phyloP scores from a whole-genome alignment of 164 flowering plant genomes.

The Hamamelis virginiana region DNA sequence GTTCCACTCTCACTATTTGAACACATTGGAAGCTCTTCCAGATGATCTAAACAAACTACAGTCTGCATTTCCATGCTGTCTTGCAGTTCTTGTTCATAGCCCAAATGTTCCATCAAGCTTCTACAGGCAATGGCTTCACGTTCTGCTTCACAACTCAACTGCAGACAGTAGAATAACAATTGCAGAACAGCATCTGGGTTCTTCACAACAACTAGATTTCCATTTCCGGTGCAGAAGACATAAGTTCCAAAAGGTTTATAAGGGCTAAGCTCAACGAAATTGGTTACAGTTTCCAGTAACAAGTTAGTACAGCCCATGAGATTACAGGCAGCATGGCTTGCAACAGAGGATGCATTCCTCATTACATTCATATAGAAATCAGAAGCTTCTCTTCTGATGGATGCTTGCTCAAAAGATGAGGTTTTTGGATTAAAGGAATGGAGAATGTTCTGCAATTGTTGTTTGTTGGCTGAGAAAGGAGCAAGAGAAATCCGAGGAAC shows the following conservation, averaged over 20 bases:
- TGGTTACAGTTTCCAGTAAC: constrained; percentile 45
- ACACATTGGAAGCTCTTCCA: constrained; percentile 42
- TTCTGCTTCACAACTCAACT: constrained; percentile 35
- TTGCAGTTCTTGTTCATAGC: constrained; percentile 35
- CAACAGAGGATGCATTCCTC: constrained; percentile 45
- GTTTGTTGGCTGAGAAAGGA: constrained; percentile 45
- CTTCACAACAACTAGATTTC: constrained; percentile 35
- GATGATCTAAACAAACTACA: constrained; percentile 32
- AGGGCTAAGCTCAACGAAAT: constrained; percentile 63
- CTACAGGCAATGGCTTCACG: constrained; percentile 17
- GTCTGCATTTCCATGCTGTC: constrained; percentile 36
- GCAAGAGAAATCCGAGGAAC: constrained; percentile 65
- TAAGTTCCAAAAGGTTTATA: constrained; percentile 74
- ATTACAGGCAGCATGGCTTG: constrained; percentile 60
- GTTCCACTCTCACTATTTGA: constrained; percentile 18
- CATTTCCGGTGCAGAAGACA: constrained; percentile 56
- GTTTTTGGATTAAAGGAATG: constrained; percentile 37
- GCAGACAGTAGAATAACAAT: constrained; percentile 53
- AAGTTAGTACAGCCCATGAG: constrained; percentile 58
- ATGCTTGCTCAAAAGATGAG: constrained; percentile 1
- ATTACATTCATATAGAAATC: constrained; percentile 37
- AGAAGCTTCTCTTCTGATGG: constrained; percentile 18
- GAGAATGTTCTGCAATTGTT: constrained; percentile 29
- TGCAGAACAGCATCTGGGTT: constrained; percentile 81
- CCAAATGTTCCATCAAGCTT: constrained; percentile 52